Base-by-base conservation (phyloP, 2,329 filamentous ascomycete genomes). In the Colletotrichum scovillei region DNA sequence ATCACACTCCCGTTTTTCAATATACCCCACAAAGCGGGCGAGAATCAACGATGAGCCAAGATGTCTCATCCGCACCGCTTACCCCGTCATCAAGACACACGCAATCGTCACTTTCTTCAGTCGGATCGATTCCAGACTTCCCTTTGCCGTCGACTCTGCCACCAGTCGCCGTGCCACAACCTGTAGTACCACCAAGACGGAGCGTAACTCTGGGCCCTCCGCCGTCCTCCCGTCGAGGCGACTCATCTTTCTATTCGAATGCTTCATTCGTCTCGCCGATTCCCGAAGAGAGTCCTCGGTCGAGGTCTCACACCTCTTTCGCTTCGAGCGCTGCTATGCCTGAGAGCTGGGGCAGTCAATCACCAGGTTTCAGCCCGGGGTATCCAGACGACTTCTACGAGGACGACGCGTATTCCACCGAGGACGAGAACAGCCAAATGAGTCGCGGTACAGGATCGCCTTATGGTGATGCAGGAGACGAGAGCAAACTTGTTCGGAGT, bases 311-410 rank as follows among this genome's bases (percentile, higher is more conserved):
- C 78, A 86, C 86, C 32, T 94, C 93, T 0, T 92, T 90, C 78
- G 93, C 90, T 26, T 95, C 93, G 3, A 95, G 92, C 76, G 89
- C 91, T 46, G 92, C 90, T 0, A 93, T 95, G 80, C 93, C 93
- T 1, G 89, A 91, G 24, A 91, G 86, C 76, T 95, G 92, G 89
- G 89, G 86, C 5, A 88, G 86, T 5, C 79, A 82, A 14, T 88
- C 88, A 0, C 85, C 85, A 3, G 80, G 80, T 14, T 79, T 79
- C 38, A 89, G 86, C 79, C 81, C 87, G 66, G 77, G 84, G 77
- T 82, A 88, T 78, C 70, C 79, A n/a, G 87, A 87, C n/a, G 83
- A 83, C 14, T 86, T 86, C 75, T 88, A 87, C 73, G 87, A 88
- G 62, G 87, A 89, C 42, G 80, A 82, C 3, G 84, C 87, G 57